phyloP scores from a whole-genome alignment of 2,329 filamentous ascomycete genomes.

The Aspergillus terreus region DNA sequence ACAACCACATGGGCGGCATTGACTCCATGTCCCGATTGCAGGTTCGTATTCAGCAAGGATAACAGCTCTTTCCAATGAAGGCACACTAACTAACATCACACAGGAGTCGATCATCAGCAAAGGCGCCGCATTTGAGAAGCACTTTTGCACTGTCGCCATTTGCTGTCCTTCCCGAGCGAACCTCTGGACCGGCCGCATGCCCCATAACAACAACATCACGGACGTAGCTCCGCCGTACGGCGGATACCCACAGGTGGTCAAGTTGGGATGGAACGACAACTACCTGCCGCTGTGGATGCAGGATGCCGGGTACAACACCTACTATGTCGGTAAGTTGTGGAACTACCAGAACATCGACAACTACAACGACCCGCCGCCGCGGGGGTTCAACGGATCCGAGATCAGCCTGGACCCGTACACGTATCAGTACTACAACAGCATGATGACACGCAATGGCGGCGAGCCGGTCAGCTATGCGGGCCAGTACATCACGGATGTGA shows the following conservation, averaged over 20 bases:
- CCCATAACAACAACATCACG: constrained; percentile 69
- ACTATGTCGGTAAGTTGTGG: constrained; percentile 67
- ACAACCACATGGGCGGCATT: constrained; percentile 34
- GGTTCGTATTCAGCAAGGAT: constrained; percentile 4
- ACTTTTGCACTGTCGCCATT: constrained; percentile 59
- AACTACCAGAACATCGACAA: constrained; percentile 61
- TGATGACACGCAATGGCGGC: constrained; percentile 57
- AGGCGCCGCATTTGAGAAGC: constrained; percentile 57
- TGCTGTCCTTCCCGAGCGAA: constrained; percentile 65
- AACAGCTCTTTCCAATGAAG: background rate
- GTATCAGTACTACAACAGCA: constrained; percentile 62
- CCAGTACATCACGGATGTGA: constrained; percentile 55
- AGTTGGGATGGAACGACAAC: constrained; percentile 61
- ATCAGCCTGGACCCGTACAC: constrained; percentile 64
- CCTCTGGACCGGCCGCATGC: constrained; percentile 60
- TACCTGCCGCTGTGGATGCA: constrained; percentile 72
- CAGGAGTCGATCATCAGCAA: constrained; percentile 53
- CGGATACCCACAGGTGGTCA: constrained; percentile 63
- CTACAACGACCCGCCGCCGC: constrained; percentile 56
- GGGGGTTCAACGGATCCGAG: constrained; percentile 58
- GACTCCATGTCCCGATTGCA: constrained; percentile 52
- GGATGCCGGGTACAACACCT: constrained; percentile 64
- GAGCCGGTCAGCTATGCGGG: constrained; percentile 52
- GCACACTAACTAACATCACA: background rate
- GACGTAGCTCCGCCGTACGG: constrained; percentile 32